Evolutionary conservation across 1,284 basidiomycete genomes (phyloP).

Genomic region (Trichosporon sp.): DNA sequence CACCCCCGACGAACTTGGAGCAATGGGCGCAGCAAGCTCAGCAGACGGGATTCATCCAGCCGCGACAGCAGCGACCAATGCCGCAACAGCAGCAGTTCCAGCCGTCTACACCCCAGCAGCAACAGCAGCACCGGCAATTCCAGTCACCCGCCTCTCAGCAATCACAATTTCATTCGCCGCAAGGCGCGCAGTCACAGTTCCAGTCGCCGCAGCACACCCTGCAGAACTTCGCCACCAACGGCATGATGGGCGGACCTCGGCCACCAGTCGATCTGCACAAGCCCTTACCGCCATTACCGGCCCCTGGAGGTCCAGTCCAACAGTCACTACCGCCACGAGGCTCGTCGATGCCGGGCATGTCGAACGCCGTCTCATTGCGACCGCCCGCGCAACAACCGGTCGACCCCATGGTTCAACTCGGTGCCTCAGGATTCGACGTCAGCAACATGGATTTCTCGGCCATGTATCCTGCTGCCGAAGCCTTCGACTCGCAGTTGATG

Average conservation of each 20-base stretch:
- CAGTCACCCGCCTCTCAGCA: not conserved
- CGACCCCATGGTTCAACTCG: not conserved
- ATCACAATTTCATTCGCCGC: not conserved
- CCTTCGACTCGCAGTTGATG: not conserved
- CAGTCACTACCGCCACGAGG: not conserved
- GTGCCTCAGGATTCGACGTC: not conserved
- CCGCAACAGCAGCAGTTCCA: not conserved
- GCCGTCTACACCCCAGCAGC: not conserved
- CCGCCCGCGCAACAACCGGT: not conserved
- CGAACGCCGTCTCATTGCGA: not conserved
- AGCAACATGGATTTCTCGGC: constrained; percentile 1
- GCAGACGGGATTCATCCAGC: constrained; percentile 1
- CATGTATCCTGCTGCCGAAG: not conserved
- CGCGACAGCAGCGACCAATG: not conserved
- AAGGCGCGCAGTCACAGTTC: not conserved
- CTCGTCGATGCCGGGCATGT: not conserved
- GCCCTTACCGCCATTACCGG: not conserved
- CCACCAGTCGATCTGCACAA: not conserved
- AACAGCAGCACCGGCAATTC: not conserved
- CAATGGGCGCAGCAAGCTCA: constrained; percentile 1
- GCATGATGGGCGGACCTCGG: not conserved
- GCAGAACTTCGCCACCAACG: not conserved
- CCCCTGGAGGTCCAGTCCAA: not conserved
- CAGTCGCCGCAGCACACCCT: not conserved
- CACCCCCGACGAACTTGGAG: not conserved